Evolutionary conservation across 1,284 basidiomycete genomes (phyloP).

Genomic region (Fomitopsis pinicola): DNA sequence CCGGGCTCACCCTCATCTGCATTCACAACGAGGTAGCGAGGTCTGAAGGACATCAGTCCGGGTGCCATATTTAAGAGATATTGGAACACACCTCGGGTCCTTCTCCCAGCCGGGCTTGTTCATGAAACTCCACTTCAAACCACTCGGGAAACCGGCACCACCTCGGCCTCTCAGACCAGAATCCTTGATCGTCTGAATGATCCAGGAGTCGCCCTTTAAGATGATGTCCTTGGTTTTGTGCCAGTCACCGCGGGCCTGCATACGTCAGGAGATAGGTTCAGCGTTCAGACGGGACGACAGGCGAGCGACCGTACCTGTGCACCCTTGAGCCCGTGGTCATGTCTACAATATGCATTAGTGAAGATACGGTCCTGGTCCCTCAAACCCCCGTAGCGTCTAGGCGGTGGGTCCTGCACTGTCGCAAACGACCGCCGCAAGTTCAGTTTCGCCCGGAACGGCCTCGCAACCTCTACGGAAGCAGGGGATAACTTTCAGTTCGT

Average conservation of each 20-base stretch:
- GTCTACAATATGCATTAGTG: slow-evolving; percentile 80
- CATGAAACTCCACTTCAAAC: slow-evolving; percentile 99
- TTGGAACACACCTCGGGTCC: slow-evolving; percentile 67
- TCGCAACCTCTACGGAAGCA: slow-evolving; percentile 29
- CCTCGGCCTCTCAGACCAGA: slow-evolving; percentile 95
- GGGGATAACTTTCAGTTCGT: not conserved
- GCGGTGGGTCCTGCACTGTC: slow-evolving; percentile 78
- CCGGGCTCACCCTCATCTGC: slow-evolving; percentile 99
- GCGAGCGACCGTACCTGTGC: slow-evolving; percentile 54
- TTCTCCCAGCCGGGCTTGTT: slow-evolving; percentile 99
- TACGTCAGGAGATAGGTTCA: not conserved
- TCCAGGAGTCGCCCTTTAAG: slow-evolving; percentile 94
- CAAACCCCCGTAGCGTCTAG: slow-evolving; percentile 84
- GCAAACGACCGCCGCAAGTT: slow-evolving; percentile 50
- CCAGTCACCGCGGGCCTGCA: slow-evolving; percentile 91
- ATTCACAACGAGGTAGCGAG: slow-evolving; percentile 96
- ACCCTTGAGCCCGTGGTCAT: slow-evolving; percentile 89
- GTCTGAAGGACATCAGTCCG: slow-evolving; percentile 38
- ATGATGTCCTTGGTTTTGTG: slow-evolving; percentile 96
- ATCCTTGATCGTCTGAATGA: slow-evolving; percentile 94
- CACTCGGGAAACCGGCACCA: slow-evolving; percentile 96
- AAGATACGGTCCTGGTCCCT: slow-evolving; percentile 95
- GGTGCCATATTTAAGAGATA: not conserved
- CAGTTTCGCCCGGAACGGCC: slow-evolving; percentile 35
- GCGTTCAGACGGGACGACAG: not conserved